These are phyloP conservation scores for Sparassis latifolia DNA, from an alignment of 1,284 basidiomycete species.

Conservation along the genomic window DNA sequence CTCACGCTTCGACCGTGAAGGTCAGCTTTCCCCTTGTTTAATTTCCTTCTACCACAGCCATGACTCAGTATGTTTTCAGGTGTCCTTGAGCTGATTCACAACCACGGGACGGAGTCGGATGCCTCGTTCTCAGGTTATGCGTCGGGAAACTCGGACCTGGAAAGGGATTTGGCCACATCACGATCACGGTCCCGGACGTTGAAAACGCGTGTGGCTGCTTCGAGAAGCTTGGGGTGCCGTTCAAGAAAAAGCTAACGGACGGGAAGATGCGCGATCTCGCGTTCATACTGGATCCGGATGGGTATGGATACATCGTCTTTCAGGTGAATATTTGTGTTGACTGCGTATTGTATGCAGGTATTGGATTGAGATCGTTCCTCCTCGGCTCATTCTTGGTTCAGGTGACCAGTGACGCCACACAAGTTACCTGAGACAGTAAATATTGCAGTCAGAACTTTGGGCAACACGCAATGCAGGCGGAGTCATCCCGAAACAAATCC, in stretches of 20 bases:
- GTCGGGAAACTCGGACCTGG: slow-evolving; percentile 79
- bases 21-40: slow-evolving; percentile 28
- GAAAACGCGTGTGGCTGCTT: slow-evolving; percentile 80
- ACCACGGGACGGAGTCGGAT: slow-evolving; percentile 83
- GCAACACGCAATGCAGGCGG: no score
- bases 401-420: slow-evolving; percentile 4
- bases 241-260: slow-evolving; percentile 86
- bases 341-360: slow-evolving; percentile 5
- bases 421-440: no score
- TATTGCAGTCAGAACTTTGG: no score
- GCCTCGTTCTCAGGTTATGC: slow-evolving; percentile 71
- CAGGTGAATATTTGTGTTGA: background rate
- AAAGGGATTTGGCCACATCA: slow-evolving; percentile 80
- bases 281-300: slow-evolving; percentile 86
- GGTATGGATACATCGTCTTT: slow-evolving; percentile 33
- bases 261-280: slow-evolving; percentile 85
- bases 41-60: background rate
- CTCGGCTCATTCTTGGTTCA: slow-evolving; percentile 1
- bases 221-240: slow-evolving; percentile 75
- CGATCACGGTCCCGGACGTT: slow-evolving; percentile 78
- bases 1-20: slow-evolving; percentile 53
- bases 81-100: slow-evolving; percentile 81
- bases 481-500: no score
- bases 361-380: slow-evolving; percentile 16
- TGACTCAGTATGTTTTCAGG: slow-evolving; percentile 19